Evolutionary conservation across 2,329 filamentous ascomycete genomes (phyloP), one percentile per base, ranked within the genome.

Genomic region (Penicillium sp.): DNA sequence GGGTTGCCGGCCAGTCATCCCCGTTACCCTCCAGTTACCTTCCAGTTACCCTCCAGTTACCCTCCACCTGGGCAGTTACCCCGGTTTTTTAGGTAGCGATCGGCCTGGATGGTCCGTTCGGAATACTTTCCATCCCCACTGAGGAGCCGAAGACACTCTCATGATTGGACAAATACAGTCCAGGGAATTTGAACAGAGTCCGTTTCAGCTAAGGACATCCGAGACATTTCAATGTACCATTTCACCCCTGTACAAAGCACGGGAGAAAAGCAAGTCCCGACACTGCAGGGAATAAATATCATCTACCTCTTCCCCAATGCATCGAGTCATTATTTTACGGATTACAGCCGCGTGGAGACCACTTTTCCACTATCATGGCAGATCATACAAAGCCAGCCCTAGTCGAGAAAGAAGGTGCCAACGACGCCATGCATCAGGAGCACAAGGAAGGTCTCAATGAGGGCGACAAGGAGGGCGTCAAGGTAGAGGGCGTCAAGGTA

Each of bases 401-500:
- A 4, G 24, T 7, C 14, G 44, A 43, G 22, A 44, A 58, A 9
- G 53, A 56, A 10, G 56, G 34, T 13, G 7, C 20, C 3, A 22
- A 11, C 20, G 32, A 53, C 2, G 29, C 40, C 13, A 43, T 29
- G 24, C 56, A 58, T 31, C 26, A 52, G 22, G 56, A 58, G 11
- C 40, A 38, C 4, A 42, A 45, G 24, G 56, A 56, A 14, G 53
- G 53, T 7, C 9, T 11, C 6, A 42, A 45, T 16, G 56, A 56
- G n/a, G 53, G 53, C 10, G 2, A 10, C 6, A 42, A 45, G 24
- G 56, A 56, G n/a, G 53, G 53, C 11, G 34, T 56, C 20, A 49
- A 55, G 31, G 53, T 58, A 22, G 56, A 58, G 40, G 53, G 53
- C 11, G 34, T 56, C 20, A 49, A 55, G 31, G 53, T 58, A 22